A percentile compares a stretch with the other conserved stretches of the same genome.
phyloP scores from a whole-genome alignment of 495 filamentous ascomycete species.

The Letharia lupina region DNA sequence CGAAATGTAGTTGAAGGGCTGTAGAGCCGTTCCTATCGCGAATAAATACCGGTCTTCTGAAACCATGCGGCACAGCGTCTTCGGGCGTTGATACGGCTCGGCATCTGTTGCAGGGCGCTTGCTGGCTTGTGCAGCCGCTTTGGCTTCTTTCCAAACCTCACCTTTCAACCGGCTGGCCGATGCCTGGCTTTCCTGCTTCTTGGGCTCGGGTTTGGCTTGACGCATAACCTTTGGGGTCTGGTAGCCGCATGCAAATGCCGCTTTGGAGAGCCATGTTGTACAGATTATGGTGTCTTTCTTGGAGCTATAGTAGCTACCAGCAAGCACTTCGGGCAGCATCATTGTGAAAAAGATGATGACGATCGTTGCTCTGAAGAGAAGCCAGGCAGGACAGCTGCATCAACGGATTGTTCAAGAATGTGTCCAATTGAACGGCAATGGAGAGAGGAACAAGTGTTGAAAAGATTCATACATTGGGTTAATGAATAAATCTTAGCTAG shows the following conservation, averaged over 20 bases:
- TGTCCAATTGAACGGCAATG: background rate
- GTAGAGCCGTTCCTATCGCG: constrained; percentile 2
- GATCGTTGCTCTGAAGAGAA: background rate
- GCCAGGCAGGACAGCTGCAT: background rate
- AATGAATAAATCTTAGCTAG: too few species aligned
- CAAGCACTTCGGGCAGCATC: constrained; percentile 6
- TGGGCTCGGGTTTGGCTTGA: background rate
- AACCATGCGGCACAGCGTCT: constrained; percentile 17
- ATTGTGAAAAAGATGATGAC: background rate
- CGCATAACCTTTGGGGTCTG: background rate
- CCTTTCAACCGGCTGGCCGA: constrained; percentile 9
- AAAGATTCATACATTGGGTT: too few species aligned
- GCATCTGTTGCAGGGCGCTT: background rate
- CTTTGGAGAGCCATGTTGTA: constrained; percentile 18
- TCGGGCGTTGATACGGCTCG: constrained; percentile 9
- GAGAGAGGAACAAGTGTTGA: background rate
- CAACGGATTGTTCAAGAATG: background rate
- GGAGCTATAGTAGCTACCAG: constrained; percentile 3
- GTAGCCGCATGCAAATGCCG: constrained; percentile 13
- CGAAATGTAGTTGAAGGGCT: constrained; percentile 10
- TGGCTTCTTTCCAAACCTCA: constrained; percentile 9
- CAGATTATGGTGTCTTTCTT: constrained; percentile 10
- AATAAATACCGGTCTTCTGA: constrained; percentile 14
- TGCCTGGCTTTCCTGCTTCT: background rate
- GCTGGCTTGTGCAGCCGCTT: background rate